phyloP scores from a whole-genome alignment of 768 basidiomycete species.

The Agaricus bisporus region DNA sequence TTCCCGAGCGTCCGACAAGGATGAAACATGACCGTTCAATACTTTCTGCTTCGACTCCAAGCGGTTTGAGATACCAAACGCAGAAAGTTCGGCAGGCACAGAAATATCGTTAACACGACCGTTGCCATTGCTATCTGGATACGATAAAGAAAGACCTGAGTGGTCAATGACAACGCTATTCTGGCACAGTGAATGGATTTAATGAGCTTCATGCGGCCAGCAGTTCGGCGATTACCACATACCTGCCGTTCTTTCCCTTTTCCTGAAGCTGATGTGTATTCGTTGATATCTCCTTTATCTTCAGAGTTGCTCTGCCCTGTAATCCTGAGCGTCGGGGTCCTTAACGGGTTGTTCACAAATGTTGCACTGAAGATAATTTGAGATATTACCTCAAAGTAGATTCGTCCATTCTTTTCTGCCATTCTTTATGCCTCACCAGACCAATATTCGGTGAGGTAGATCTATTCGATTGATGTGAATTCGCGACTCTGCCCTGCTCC shows the following conservation, averaged over 20 bases:
- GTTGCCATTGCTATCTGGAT: neutral
- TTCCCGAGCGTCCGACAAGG: neutral
- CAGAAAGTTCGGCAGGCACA: too few relatives aligned
- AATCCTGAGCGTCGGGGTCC: neutral
- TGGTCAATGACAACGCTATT: neutral
- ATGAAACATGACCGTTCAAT: too few relatives aligned
- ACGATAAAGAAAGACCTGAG: neutral
- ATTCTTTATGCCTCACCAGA: neutral
- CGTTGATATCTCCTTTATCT: neutral
- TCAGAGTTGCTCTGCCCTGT: neutral
- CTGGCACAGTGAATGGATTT: neutral
- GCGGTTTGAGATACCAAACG: too few relatives aligned
- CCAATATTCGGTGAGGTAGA: neutral
- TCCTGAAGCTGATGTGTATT: neutral
- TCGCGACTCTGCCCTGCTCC: neutral
- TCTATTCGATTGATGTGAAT: neutral
- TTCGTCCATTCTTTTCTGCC: neutral
- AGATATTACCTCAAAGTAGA: neutral
- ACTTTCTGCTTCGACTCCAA: neutral
- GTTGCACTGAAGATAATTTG: neutral
- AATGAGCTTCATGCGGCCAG: neutral
- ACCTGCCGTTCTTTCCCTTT: slow-evolving; percentile 3
- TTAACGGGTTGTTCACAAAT: neutral
- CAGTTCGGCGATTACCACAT: neutral
- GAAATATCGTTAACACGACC: neutral